phyloP scores from a whole-genome alignment of 352 stramenopile genomes.

The Phytophthora quininea region DNA sequence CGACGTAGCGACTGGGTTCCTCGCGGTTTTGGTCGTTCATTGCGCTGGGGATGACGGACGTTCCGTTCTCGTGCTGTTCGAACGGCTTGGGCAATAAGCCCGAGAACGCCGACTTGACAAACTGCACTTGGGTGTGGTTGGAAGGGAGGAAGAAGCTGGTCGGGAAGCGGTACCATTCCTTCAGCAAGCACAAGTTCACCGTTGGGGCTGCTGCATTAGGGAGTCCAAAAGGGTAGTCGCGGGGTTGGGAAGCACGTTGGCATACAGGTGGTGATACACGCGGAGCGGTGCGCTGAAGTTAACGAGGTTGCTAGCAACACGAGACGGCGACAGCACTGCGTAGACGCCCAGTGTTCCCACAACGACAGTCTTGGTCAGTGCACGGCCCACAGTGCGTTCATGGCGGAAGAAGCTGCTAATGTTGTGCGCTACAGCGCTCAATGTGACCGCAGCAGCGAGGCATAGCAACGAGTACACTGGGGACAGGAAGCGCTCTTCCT shows the following conservation, averaged over 20 bases:
- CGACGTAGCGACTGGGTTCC: constrained; percentile 89
- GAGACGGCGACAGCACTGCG: constrained; percentile 56
- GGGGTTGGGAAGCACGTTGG: constrained; percentile 58
- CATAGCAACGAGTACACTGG: constrained; percentile 87
- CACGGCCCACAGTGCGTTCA: constrained; percentile 20
- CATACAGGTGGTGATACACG: constrained; percentile 73
- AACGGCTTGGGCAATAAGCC: constrained; percentile 96
- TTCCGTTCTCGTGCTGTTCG: constrained; percentile 64
- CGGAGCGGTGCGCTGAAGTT: constrained; percentile 77
- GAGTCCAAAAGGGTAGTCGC: constrained; percentile 25
- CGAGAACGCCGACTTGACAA: constrained; percentile 93
- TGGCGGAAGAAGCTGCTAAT: constrained; percentile 39
- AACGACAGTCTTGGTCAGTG: constrained; percentile 34
- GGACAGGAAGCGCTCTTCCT: constrained; percentile 98
- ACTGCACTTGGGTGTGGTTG: constrained; percentile 81
- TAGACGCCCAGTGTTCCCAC: constrained; percentile 54
- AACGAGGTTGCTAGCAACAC: constrained; percentile 66
- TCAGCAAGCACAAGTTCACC: constrained; percentile 92
- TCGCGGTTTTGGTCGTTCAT: constrained; percentile 97
- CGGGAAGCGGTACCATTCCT: constrained; percentile 98
- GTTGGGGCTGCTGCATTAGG: constrained; percentile 5
- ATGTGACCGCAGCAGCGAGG: neutral
- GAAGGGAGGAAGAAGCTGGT: constrained; percentile 96
- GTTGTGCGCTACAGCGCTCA: constrained; percentile 7
- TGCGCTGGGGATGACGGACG: constrained; percentile 58